Conservation (phyloP, 2,329 filamentous ascomycete species). For the Cladosporium sp. region DNA sequence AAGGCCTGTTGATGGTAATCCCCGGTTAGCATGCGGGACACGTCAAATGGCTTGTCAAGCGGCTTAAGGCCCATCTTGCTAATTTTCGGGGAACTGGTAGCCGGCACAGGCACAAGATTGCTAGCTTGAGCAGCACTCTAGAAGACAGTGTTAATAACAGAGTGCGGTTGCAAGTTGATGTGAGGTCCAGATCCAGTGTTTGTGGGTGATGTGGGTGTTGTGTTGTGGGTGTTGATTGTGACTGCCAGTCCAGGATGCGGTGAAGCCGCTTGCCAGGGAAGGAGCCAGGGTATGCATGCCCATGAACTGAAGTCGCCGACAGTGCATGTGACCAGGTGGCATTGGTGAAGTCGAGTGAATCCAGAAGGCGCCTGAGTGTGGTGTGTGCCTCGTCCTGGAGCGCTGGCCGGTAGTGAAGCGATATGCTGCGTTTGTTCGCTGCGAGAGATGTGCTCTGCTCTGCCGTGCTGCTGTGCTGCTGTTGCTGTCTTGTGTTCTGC, state of each 20-base stretch:
- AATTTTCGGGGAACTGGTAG: neutral
- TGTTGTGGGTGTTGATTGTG: neutral
- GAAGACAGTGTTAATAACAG: neutral
- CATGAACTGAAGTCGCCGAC: neutral
- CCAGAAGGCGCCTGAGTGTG: too few relatives aligned
- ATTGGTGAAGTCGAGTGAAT: neutral
- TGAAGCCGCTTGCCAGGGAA: constrained; percentile 1
- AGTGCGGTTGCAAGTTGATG: neutral
- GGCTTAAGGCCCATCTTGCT: neutral
- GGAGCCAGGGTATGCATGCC: neutral
- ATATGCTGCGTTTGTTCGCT: too few relatives aligned
- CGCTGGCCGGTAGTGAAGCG: too few relatives aligned
- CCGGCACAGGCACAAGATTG: neutral
- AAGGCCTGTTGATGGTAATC: constrained; percentile 64
- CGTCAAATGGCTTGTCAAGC: neutral
- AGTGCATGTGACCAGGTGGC: too few relatives aligned
- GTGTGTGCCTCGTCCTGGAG: too few relatives aligned
- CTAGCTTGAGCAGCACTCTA: neutral
- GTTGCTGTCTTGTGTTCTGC: neutral
- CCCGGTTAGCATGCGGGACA: constrained; percentile 15
- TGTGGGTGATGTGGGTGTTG: neutral
- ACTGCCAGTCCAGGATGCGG: neutral
- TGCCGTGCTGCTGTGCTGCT: neutral
- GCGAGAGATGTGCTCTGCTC: neutral
- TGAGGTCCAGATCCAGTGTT: neutral